Evolutionary conservation across 2,329 filamentous ascomycete genomes (phyloP).

Genomic region (Fusarium mangiferae): DNA sequence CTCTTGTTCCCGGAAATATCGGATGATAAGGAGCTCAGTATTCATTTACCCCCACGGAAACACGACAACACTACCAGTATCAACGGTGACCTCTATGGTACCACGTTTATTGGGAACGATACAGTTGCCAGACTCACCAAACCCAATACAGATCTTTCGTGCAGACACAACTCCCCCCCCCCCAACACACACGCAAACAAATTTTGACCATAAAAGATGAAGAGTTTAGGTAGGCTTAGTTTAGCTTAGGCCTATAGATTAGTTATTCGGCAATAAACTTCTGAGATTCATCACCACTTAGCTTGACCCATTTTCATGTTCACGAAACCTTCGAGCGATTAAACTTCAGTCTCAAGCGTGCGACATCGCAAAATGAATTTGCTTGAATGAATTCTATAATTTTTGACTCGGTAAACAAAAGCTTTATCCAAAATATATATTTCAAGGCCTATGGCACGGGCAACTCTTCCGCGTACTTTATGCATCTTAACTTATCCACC

Average conservation of each 20-base stretch:
- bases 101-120: fast-evolving
- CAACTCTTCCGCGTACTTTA: not conserved
- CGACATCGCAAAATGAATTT: fast-evolving
- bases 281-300: not conserved
- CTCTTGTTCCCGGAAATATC: not conserved
- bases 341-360: not conserved
- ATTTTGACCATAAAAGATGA: fast-evolving
- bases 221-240: not conserved
- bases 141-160: not conserved
- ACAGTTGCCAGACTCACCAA: not conserved
- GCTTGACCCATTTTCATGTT: not conserved
- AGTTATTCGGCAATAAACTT: not conserved
- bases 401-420: fast-evolving
- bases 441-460: fast-evolving
- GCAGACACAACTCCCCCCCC: no score
- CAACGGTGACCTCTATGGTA: fast-evolving
- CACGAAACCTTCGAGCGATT: not conserved
- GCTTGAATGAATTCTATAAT: not conserved
- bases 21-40: not conserved
- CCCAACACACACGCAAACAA: no score
- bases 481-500: not conserved
- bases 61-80: not conserved
- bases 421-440: fast-evolving
- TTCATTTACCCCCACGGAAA: not conserved
- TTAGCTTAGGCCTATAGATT: no score